Conservation (phyloP, 1,284 basidiomycete species). For the Sphagnurus paluster region DNA sequence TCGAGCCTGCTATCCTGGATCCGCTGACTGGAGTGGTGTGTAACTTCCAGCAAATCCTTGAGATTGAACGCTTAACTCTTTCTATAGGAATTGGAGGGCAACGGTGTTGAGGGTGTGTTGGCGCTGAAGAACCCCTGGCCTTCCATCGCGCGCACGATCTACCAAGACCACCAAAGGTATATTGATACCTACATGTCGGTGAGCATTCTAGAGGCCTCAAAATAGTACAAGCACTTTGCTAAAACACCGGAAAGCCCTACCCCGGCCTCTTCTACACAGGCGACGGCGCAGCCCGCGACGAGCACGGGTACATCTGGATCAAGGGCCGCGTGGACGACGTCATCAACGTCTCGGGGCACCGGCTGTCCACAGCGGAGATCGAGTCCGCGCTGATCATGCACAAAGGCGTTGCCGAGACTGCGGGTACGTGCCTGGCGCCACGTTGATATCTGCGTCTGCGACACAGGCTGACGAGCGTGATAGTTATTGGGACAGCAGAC, state of each 20-base stretch:
- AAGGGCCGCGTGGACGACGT: constrained; percentile 96
- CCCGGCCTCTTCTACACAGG: constrained; percentile 94
- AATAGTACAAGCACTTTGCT: no score
- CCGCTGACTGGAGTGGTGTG: constrained; percentile 68
- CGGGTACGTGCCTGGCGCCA: constrained; percentile 27
- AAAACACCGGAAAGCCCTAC: constrained; percentile 42
- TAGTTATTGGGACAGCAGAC: constrained; percentile 86
- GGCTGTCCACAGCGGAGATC: constrained; percentile 96
- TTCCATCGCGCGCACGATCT: constrained; percentile 93
- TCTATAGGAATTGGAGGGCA: constrained; percentile 74
- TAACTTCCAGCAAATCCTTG: no score
- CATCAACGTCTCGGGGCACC: constrained; percentile 95
- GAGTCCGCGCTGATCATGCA: constrained; percentile 95
- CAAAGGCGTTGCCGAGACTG: constrained; percentile 94
- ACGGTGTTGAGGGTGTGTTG: constrained; percentile 90
- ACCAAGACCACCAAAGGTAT: constrained; percentile 88
- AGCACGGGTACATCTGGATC: constrained; percentile 98
- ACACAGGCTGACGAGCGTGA: not conserved
- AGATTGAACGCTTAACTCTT: no score
- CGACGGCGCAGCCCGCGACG: constrained; percentile 92
- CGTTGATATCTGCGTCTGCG: no score
- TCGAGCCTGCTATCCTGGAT: constrained; percentile 88
- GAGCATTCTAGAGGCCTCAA: constrained; percentile 14
- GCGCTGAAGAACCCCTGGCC: constrained; percentile 92
- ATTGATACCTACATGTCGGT: constrained; percentile 93